Base-by-base conservation (phyloP, 2,329 filamentous ascomycete species). In the Epichloe scottii region DNA sequence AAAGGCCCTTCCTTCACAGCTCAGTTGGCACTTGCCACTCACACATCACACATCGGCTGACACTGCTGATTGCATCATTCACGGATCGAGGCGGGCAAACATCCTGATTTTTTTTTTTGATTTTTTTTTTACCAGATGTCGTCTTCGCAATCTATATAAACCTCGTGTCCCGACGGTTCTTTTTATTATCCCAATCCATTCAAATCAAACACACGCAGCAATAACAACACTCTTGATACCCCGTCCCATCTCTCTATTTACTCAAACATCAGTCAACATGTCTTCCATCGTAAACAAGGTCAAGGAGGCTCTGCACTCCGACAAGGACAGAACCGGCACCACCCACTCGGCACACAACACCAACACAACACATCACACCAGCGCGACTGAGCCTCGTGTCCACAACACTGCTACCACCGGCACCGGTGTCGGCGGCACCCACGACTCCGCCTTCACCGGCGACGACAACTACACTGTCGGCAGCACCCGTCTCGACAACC, bases 211-310 rank as follows among this genome's bases (percentile, higher is more conserved):
- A 48, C 33, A 30, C 5, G 21, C 37, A n/a, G 15, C 15, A n/a
- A 37, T 5, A 34, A 42, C 17, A 44, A 5, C 35, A 38, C 15
- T 12, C 15, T 40, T 45, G 44, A 21, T 43, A 34, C 38, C 26
- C 35, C 26, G 19, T 40, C 7, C 23, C 21, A 40, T 35, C 21
- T 33, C 23, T 45, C 1, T 43, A 46, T 39, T 23, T 48, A n/a
- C 41, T 30, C 11, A 12, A 40, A 49, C 14, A 45, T 26, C 51
- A 46, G 23, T 42, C 53, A 33, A 41, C 61, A 81, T 80, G 77
- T 78, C 77, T 65, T 66, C 66, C 58, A 67, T 81, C 60, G 65
- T 79, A 62, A 74, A 80, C 71, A 80, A 80, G 67, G 72, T 79
- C 64, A 80, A 80, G 73, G 75, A 79, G 4, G 74, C 69, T 55